These are phyloP conservation scores for Platanus orientalis DNA, from an alignment of 164 flowering plant genomes.

Conservation along the genomic window DNA sequence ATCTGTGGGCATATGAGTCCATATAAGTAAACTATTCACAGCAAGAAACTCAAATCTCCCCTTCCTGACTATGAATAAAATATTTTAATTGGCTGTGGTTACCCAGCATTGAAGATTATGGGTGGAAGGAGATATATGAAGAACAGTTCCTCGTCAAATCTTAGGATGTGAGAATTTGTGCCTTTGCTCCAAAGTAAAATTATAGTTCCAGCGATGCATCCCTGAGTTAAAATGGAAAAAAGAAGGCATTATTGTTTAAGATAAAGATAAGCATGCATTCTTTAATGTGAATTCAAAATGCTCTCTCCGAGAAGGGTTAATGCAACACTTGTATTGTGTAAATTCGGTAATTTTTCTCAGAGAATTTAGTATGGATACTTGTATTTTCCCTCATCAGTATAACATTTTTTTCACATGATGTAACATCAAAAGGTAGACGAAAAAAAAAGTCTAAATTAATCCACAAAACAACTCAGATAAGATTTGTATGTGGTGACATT, in stretches of 20 bases:
- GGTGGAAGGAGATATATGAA: conserved; percentile 96
- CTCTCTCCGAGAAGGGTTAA: too few relatives aligned
- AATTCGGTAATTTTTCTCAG: too few relatives aligned
- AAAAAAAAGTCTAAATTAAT: too few relatives aligned
- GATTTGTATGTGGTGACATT: too few relatives aligned
- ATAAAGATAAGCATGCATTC: not conserved
- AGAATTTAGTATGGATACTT: too few relatives aligned
- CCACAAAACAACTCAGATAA: too few relatives aligned
- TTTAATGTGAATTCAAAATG: too few relatives aligned
- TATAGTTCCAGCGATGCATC: conserved; percentile 46
- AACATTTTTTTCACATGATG: too few relatives aligned
- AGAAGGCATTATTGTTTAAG: not conserved
- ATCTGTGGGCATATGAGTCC: conserved; percentile 33
- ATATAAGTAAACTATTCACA: not conserved
- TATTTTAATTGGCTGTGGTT: conserved; percentile 4
- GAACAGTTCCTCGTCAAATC: conserved; percentile 75
- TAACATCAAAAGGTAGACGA: too few relatives aligned
- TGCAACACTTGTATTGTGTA: too few relatives aligned
- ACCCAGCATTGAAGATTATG: conserved; percentile 96
- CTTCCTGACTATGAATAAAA: not conserved
- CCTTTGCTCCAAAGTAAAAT: conserved; percentile 65
- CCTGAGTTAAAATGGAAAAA: conserved; percentile 35
- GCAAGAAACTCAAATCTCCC: not conserved
- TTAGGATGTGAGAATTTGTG: conserved; percentile 64
- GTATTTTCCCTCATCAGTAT: too few relatives aligned